phyloP scores from a whole-genome alignment of 805 yeast species.

The Ogataea nitratoaversa region DNA sequence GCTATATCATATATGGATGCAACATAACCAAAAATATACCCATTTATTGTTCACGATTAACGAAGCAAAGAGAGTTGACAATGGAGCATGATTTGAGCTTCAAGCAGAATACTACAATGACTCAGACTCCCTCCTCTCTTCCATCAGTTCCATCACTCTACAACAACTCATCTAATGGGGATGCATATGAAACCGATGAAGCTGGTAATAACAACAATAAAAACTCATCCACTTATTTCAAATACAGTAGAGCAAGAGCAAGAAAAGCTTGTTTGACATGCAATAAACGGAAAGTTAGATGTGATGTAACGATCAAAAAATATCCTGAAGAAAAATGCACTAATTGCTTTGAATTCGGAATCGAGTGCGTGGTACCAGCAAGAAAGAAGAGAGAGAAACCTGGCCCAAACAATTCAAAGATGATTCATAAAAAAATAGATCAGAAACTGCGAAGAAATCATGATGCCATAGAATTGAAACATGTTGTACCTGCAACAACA shows the following conservation, averaged over 20 bases:
- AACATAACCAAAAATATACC: no score
- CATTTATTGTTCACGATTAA: no score
- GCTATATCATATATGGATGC: no score
- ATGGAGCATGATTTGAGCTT: no score
- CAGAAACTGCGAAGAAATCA: neutral
- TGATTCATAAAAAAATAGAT: neutral
- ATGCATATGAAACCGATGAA: no score
- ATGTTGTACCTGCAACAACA: neutral
- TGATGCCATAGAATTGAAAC: neutral
- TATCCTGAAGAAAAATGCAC: conserved; percentile 1
- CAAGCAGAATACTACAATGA: no score
- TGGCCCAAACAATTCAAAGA: neutral
- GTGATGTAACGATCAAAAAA: conserved; percentile 2
- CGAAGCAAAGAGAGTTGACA: no score
- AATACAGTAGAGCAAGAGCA: conserved; percentile 3
- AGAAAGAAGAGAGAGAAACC: neutral
- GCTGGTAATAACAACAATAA: no score
- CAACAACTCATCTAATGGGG: no score
- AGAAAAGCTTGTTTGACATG: conserved; percentile 4
- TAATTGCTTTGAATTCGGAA: conserved; percentile 3
- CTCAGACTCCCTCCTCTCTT: no score
- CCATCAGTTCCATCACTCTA: no score
- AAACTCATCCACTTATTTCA: no score
- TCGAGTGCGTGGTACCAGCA: conserved; percentile 2
- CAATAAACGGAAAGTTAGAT: conserved; percentile 3